Percentiles rank a stretch among this genome's conserved stretches.
phyloP scores from a whole-genome alignment of 2,329 filamentous ascomycete species.

The Trichoderma breve region DNA sequence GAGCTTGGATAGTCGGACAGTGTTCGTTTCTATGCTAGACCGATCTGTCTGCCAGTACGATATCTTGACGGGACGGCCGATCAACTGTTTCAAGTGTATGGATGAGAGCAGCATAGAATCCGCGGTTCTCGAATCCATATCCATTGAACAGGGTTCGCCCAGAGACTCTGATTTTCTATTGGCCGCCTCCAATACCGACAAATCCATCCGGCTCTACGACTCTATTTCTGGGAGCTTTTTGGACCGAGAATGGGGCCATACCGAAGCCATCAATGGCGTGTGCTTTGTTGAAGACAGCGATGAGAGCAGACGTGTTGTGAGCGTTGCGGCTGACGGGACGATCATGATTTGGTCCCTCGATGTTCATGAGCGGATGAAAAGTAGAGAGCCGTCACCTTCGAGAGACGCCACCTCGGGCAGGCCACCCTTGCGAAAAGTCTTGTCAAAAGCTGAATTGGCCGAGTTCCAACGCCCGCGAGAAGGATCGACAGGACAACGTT shows the following conservation, averaged over 20 bases:
- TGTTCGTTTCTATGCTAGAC: constrained; percentile 60
- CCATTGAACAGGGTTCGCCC: constrained; percentile 56
- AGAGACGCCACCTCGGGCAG: constrained; percentile 55
- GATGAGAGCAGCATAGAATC: constrained; percentile 79
- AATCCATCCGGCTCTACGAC: constrained; percentile 90
- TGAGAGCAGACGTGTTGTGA: constrained; percentile 60
- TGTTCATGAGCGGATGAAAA: constrained; percentile 46
- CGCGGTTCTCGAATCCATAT: constrained; percentile 77
- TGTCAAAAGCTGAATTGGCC: constrained; percentile 83
- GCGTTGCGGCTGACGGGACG: constrained; percentile 75
- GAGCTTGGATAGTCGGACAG: constrained; percentile 57
- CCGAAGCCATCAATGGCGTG: constrained; percentile 86
- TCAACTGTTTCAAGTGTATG: constrained; percentile 75
- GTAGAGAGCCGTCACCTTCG: constrained; percentile 54
- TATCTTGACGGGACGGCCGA: constrained; percentile 64
- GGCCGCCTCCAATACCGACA: constrained; percentile 91
- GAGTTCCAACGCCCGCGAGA: constrained; percentile 61
- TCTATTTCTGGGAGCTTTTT: constrained; percentile 72
- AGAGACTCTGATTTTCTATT: constrained; percentile 66
- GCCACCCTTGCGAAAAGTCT: constrained; percentile 76
- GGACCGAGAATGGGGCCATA: constrained; percentile 91
- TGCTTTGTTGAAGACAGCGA: constrained; percentile 64
- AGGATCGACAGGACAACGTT: constrained; percentile 48
- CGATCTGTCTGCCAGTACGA: constrained; percentile 61
- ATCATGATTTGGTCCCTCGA: constrained; percentile 75